Percentiles rank a stretch among this genome's conserved stretches.
These are phyloP conservation scores for Tilletia walkeri DNA, from an alignment of 1,284 basidiomycete species.

Conservation along the genomic window DNA sequence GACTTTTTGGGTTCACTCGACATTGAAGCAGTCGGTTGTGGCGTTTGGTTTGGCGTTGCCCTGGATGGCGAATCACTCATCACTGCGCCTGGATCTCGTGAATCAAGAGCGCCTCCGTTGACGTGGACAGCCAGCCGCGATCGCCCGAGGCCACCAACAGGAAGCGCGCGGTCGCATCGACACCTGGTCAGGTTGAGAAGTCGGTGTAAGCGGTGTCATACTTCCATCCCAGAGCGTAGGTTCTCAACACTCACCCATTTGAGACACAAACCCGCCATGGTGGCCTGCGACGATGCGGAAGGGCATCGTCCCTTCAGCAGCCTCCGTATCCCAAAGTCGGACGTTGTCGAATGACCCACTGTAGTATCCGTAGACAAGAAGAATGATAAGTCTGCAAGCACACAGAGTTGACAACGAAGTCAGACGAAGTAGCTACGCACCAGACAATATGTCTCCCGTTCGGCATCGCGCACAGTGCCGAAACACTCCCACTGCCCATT, in stretches of 20 bases:
- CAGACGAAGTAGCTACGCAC: constrained; percentile 59
- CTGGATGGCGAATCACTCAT: too few relatives aligned
- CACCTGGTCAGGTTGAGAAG: constrained; percentile 61
- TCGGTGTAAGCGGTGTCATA: too few relatives aligned
- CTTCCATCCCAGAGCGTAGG: neutral
- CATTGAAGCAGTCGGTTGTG: too few relatives aligned
- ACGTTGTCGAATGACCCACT: constrained; percentile 92
- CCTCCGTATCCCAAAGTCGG: constrained; percentile 81
- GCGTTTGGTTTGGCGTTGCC: too few relatives aligned
- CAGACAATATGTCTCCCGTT: constrained; percentile 85
- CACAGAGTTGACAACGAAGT: neutral
- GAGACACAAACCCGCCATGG: constrained; percentile 87
- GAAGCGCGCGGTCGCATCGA: constrained; percentile 81
- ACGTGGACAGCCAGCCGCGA: constrained; percentile 72
- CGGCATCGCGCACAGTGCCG: constrained; percentile 83
- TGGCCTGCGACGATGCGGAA: constrained; percentile 97
- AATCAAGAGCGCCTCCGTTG: constrained; percentile 48
- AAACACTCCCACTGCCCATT: constrained; percentile 82
- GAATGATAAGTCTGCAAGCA: neutral
- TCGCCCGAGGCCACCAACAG: constrained; percentile 89
- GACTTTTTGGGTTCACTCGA: too few relatives aligned
- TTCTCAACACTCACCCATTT: constrained; percentile 68
- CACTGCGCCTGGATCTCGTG: constrained; percentile 36
- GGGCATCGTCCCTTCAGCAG: constrained; percentile 59
- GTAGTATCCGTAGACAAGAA: neutral